Conservation (phyloP, 768 basidiomycete species). For the Clitopilus hobsonii region DNA sequence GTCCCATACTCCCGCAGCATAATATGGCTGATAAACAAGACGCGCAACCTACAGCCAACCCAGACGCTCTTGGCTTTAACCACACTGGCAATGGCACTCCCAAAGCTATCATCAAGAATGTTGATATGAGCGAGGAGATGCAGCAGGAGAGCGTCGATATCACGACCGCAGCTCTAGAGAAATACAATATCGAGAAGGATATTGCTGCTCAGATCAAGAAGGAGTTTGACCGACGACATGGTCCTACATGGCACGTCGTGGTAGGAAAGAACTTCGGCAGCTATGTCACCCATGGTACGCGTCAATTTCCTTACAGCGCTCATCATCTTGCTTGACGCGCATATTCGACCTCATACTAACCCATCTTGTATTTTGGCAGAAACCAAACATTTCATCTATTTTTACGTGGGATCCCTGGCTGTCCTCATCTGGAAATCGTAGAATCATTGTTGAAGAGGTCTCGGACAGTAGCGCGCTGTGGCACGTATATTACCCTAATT, state of each 20-base stretch:
- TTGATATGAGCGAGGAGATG: constrained; percentile 97
- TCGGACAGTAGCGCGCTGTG: not conserved
- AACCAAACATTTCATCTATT: constrained; percentile 99
- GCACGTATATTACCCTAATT: not conserved
- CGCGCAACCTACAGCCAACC: constrained; percentile 50
- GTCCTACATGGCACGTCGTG: constrained; percentile 97
- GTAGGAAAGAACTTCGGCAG: constrained; percentile 99
- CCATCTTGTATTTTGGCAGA: constrained; percentile 42
- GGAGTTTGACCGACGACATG: constrained; percentile 90
- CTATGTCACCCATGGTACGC: constrained; percentile 93
- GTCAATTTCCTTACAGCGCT: constrained; percentile 6
- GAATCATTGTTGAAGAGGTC: constrained; percentile 13
- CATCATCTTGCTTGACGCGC: constrained; percentile 7
- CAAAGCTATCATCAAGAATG: constrained; percentile 93
- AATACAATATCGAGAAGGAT: constrained; percentile 95
- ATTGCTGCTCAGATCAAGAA: constrained; percentile 98
- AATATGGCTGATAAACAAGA: constrained; percentile 57
- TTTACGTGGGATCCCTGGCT: constrained; percentile 90
- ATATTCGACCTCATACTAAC: constrained; percentile 7
- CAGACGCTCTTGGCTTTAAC: constrained; percentile 41
- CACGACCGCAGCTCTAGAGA: constrained; percentile 78
- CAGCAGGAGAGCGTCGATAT: constrained; percentile 92
- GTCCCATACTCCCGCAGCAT: constrained; percentile 6
- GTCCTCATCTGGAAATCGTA: constrained; percentile 95
- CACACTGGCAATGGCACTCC: constrained; percentile 37